Evolutionary conservation across 1,284 basidiomycete species (phyloP).

Genomic region (Macrocystidia cucumis): DNA sequence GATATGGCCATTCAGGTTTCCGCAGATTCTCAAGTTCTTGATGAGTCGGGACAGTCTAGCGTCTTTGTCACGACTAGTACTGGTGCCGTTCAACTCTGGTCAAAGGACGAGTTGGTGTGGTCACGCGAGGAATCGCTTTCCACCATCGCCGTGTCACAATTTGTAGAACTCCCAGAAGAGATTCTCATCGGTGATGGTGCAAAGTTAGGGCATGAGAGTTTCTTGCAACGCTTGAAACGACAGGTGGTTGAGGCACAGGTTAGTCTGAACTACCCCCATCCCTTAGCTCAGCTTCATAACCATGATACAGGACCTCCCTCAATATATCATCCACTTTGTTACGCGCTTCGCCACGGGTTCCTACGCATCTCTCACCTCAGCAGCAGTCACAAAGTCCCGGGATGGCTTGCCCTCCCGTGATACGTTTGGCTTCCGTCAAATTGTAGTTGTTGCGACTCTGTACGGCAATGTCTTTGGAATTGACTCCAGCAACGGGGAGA

Average conservation of each 20-base stretch:
- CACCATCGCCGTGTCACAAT: slow-evolving; percentile 54
- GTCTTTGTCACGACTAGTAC: slow-evolving; percentile 67
- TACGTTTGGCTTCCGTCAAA: slow-evolving; percentile 82
- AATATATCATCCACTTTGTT: slow-evolving; percentile 60
- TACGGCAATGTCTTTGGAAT: slow-evolving; percentile 79
- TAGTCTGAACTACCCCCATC: slow-evolving; percentile 7
- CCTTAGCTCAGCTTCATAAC: slow-evolving; percentile 2
- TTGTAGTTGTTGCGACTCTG: slow-evolving; percentile 69
- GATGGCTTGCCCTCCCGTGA: slow-evolving; percentile 50
- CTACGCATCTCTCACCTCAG: slow-evolving; percentile 40
- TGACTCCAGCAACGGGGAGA: slow-evolving; percentile 70
- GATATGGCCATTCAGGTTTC: slow-evolving; percentile 33
- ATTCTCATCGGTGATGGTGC: slow-evolving; percentile 31
- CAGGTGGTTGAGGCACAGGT: slow-evolving; percentile 66
- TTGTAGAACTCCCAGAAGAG: slow-evolving; percentile 76
- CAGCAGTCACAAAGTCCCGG: slow-evolving; percentile 16
- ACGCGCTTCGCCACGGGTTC: slow-evolving; percentile 71
- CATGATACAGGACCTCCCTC: slow-evolving; percentile 55
- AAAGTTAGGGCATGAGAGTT: slow-evolving; percentile 43
- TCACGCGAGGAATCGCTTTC: slow-evolving; percentile 79
- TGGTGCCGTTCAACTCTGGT: slow-evolving; percentile 75
- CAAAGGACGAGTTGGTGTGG: slow-evolving; percentile 63
- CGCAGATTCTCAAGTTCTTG: slow-evolving; percentile 42
- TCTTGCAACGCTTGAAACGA: slow-evolving; percentile 45
- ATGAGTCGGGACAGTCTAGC: slow-evolving; percentile 35